Conservation (phyloP, 306 rosid species). For the Cicer yamashitae region DNA sequence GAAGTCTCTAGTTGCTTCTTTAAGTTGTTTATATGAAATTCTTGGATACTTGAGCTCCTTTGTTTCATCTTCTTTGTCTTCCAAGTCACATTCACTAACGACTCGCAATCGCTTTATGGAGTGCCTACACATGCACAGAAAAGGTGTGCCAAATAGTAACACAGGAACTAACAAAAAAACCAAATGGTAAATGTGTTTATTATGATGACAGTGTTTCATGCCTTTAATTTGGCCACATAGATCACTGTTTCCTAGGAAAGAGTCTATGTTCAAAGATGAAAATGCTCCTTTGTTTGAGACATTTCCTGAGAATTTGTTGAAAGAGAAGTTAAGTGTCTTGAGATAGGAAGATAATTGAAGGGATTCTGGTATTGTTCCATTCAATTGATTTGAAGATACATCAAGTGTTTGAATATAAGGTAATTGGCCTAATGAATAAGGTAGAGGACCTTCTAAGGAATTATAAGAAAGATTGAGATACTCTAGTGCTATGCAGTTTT, state of each 20-base stretch:
- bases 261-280: slow-evolving; percentile 61
- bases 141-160: slow-evolving; percentile 60
- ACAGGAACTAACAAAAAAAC: slow-evolving; percentile 57
- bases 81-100: slow-evolving; percentile 44
- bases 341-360: slow-evolving; percentile 68
- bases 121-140: slow-evolving; percentile 58
- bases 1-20: slow-evolving; percentile 83
- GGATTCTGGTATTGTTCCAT: slow-evolving; percentile 67
- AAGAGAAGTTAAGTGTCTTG: slow-evolving; percentile 75
- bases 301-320: slow-evolving; percentile 75
- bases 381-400: slow-evolving; percentile 74
- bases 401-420: slow-evolving; percentile 70
- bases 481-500: slow-evolving; percentile 81
- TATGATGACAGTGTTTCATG: slow-evolving; percentile 64
- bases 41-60: slow-evolving; percentile 69
- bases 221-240: slow-evolving; percentile 77
- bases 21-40: slow-evolving; percentile 74
- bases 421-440: slow-evolving; percentile 71
- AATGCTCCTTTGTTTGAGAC: slow-evolving; percentile 69
- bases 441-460: slow-evolving; percentile 69
- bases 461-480: slow-evolving; percentile 76
- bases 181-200: slow-evolving; percentile 53
- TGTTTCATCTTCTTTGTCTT: slow-evolving; percentile 58
- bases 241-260: slow-evolving; percentile 66
- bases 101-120: slow-evolving; percentile 37